Evolutionary conservation across 2,329 filamentous ascomycete genomes (phyloP), one percentile per base, ranked within the genome.

Genomic region (Xylariaceae sp.): DNA sequence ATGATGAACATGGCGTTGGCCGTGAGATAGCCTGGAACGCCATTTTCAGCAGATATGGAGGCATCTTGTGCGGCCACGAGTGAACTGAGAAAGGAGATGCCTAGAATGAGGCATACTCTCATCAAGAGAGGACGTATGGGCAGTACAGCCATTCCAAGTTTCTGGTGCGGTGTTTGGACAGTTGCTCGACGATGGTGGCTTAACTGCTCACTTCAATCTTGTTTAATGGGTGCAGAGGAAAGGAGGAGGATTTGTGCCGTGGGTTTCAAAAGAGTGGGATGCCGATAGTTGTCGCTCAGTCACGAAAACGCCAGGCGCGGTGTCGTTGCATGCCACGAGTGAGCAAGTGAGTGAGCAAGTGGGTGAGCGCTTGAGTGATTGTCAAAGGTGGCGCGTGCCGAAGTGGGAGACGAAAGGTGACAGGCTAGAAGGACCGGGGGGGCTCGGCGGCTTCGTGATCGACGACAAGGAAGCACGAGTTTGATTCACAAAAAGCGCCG

Each of bases 21-120:
- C n/a, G n/a, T n/a, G n/a, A n/a, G n/a, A n/a, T n/a, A n/a, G n/a
- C n/a, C n/a, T 4, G 60, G 49, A 14, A 62, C 38, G 21, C 21
- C 17, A 14, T 52, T 20, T 19, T 53, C 27, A 14, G 55, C 38
- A 34, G 16, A 52, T 19, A 52, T 56, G 16, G 58, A 56, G 22
- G 61, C 62, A 42, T 65, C 52, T 20, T 64, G 61, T 23, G 67
- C 71, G 41, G 60, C 60, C 44, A 63, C 58, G 29, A 61, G 55
- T 40, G 65, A 50, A 38, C 62, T 48, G 43, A 68, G 59, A 44
- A 52, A 59, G 37, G 62, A 57, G 32, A 64, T 48, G 35, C 55
- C 59, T 40, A 63, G 50, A 44, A 62, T 46, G 42, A 60, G 49
- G 42, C 57, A 59, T 44, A 59, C 64, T 65, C 69, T 70, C 40